Evolutionary conservation across 164 flowering plant genomes (phyloP), one percentile per base, ranked within the genome.

Genomic region (Dillenia suffruticosa): DNA sequence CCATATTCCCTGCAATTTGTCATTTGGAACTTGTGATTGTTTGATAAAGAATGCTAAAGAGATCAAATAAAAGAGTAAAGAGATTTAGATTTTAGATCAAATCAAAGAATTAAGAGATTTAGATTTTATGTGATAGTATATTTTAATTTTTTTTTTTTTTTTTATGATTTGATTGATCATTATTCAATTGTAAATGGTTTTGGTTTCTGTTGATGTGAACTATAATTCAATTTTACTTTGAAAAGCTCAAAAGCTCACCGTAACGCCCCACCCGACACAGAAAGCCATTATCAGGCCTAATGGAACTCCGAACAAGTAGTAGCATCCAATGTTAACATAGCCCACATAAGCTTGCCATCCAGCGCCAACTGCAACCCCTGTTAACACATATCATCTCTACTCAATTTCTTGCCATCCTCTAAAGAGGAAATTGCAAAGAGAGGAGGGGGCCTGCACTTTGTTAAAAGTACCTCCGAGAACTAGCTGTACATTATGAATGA

Each of bases 301-400:
- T 12, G 88, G 82, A 47, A 85, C 15, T 9, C 86, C 86, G 40
- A 83, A 62, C 0, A 80, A 1, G 52, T 80, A 83, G 65, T 81
- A 81, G 61, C 88, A 76, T 0, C 24, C 81, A 43, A 85, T 69
- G 61, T 80, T 83, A 19, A 83, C 73, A 52, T 73, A 82, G 0
- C 85, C 84, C 8, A 79, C 81, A 7, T 49, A 12, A 53, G 76
- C 73, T 70, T 85, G 84, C 85, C 87, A 85, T 64, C 85, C 87
- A 8, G 91, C 86, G 62, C 85, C 88, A 54, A 82, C 58, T 0
- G 88, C 85, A 59, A 82, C 82, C n/a, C 87, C 87, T 78, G 62
- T 26, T 49, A 64, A 4, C 46, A 55, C 32, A 2, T 6, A 32
- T 32, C 40, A 32, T 32, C 40, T 32, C 40, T 32, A 15, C 11